Base-by-base conservation (phyloP, 768 basidiomycete species). In the Leccinum rimulosum region DNA sequence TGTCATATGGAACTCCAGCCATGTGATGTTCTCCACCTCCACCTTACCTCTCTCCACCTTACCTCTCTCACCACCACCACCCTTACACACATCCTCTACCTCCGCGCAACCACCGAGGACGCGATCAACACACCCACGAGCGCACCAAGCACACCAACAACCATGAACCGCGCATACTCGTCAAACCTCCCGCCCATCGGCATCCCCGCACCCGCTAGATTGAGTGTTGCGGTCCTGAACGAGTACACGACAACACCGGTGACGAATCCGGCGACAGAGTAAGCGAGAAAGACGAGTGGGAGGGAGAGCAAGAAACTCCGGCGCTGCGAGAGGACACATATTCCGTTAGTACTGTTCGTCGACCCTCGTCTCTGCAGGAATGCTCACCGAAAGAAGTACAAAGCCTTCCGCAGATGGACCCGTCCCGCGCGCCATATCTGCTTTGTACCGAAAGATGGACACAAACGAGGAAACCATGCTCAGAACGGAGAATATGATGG, bases 201-300 rank as follows among this genome's bases (percentile, higher is more conserved):
- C 30, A 66, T 63, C 0, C 68, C 65, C 4, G 70, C 67, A 1
- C 69, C 65, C 19, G 76, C 74, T 38, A 75, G 69, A n/a, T 77
- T 74, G 19, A 77, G 50, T 0, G 78, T 76, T 3, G 75, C 68
- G 1, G 82, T 87, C 6, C 83, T 75, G 71, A 88, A 84, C 0
- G 86, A 83, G 69, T 89, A 91, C 27, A 90, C 59, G 0, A 84
- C 80, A 28, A 91, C 77, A 0, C 82, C 89, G 0, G 82, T 77
- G 38, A 90, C 73, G 74, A 92, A 88, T 1, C 82, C 86, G 2
- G 84, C 78, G 61, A 91, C 79, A 2, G 87, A 82, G 69, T 91
- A 92, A 0, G 84, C 82, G 35, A 91, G 74, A 62, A 91, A 85
- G 28, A 91, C 88, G 22, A 89, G 75, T 1, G 91, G 90, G 12